Conservation (phyloP, 306 rosid species). For the Alnus glutinosa region DNA sequence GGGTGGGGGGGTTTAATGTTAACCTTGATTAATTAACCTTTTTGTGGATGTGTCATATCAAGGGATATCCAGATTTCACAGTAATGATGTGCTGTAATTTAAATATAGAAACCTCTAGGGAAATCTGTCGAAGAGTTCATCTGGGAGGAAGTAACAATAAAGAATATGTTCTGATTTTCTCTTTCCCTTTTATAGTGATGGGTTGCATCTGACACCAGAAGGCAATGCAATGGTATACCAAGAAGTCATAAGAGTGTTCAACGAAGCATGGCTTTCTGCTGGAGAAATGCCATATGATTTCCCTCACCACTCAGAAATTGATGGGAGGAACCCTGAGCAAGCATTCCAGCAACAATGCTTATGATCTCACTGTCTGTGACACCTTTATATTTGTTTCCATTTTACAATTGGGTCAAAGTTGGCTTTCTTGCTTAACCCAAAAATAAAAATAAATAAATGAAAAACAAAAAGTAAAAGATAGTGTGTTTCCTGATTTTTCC, state of each 20-base stretch:
- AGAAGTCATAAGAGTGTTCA: conserved; percentile 42
- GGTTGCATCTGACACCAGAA: conserved; percentile 82
- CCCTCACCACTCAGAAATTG: conserved; percentile 79
- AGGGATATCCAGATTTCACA: not conserved
- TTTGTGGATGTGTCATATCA: not conserved
- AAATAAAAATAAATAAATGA: not conserved
- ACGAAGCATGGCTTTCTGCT: conserved; percentile 49
- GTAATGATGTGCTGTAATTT: not conserved
- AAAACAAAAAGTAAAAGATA: not conserved
- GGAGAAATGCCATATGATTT: conserved; percentile 74
- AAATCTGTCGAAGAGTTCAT: conserved; percentile 14
- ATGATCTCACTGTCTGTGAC: conserved; percentile 9
- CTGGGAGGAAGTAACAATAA: not conserved
- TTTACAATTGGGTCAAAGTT: not conserved
- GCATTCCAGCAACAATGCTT: conserved; percentile 61
- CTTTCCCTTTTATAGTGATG: conserved; percentile 58
- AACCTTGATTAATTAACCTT: not conserved
- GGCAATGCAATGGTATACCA: conserved; percentile 64
- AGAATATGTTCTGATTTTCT: not conserved
- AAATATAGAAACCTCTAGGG: not conserved
- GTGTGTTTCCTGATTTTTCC: not conserved
- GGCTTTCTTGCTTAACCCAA: not conserved
- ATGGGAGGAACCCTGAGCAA: conserved; percentile 55
- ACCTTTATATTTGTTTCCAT: not conserved
- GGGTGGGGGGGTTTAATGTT: no score